These are phyloP conservation scores for Pulveroboletus sp. DNA, from an alignment of 768 basidiomycete species.

Conservation along the genomic window DNA sequence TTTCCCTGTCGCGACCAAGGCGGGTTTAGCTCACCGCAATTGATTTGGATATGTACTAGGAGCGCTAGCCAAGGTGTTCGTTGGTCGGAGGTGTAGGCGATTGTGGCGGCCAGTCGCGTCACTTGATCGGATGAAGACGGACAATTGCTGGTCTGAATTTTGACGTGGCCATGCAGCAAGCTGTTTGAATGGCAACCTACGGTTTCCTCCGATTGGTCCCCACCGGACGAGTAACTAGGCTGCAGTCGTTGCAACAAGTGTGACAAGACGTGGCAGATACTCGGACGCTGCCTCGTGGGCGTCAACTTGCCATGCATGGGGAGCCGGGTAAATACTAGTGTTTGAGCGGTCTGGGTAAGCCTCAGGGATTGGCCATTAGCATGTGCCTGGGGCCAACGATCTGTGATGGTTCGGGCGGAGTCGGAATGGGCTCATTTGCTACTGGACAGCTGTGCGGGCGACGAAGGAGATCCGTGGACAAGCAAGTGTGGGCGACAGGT, in stretches of 20 bases:
- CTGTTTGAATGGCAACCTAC: neutral
- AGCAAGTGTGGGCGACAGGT: neutral
- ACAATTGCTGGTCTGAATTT: no score
- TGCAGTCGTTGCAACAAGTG: neutral
- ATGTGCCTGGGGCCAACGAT: constrained; percentile 11
- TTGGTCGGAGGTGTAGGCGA: neutral
- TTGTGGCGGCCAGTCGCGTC: neutral
- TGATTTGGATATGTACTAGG: neutral
- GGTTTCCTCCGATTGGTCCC: constrained; percentile 7
- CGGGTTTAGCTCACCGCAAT: constrained; percentile 9
- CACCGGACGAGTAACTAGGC: neutral
- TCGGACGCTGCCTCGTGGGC: constrained; percentile 1
- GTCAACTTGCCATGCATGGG: neutral
- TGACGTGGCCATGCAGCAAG: no score
- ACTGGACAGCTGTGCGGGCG: neutral
- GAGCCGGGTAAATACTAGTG: neutral
- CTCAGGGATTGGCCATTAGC: constrained; percentile 4
- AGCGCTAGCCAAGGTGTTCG: neutral
- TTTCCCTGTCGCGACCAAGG: neutral
- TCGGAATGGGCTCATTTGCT: constrained; percentile 4
- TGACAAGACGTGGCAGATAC: neutral
- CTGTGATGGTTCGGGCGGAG: constrained; percentile 11
- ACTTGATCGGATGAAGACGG: neutral
- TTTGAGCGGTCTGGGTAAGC: constrained; percentile 3
- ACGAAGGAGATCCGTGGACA: constrained; percentile 5